phyloP scores from a whole-genome alignment of 164 flowering plant genomes.

The Echeveria elegans region DNA sequence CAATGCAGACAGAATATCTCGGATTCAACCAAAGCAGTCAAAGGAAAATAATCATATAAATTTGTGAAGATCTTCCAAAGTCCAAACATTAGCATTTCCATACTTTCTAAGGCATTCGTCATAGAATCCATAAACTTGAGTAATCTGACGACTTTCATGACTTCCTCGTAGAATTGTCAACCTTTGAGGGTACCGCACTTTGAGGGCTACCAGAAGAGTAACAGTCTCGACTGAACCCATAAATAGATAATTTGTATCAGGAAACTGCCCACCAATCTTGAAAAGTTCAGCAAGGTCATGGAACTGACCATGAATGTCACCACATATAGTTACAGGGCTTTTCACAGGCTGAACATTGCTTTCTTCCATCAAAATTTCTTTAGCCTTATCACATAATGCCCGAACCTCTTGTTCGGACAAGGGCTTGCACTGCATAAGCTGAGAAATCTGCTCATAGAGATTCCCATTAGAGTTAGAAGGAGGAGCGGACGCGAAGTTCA shows the following conservation, averaged over 20 bases:
- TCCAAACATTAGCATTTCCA: slow-evolving; percentile 90
- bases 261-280: slow-evolving; percentile 96
- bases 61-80: slow-evolving; percentile 94
- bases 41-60: slow-evolving; percentile 82
- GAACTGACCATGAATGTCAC: slow-evolving; percentile 93
- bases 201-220: slow-evolving; percentile 76
- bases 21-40: slow-evolving; percentile 95
- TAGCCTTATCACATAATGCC: slow-evolving; percentile 75
- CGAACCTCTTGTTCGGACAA: slow-evolving; percentile 85
- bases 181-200: slow-evolving; percentile 82
- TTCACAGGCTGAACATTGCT: slow-evolving; percentile 98
- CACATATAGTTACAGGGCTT: slow-evolving; percentile 93
- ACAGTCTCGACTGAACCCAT: slow-evolving; percentile 99
- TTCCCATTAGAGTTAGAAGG: slow-evolving; percentile 45
- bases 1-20: slow-evolving; percentile 96
- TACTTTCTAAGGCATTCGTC: slow-evolving; percentile 97
- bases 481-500: slow-evolving; percentile 54
- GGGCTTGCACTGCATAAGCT: slow-evolving; percentile 98
- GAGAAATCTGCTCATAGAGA: slow-evolving; percentile 74
- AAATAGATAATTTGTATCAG: slow-evolving; percentile 90
- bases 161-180: slow-evolving; percentile 92
- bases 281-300: slow-evolving; percentile 97
- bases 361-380: slow-evolving; percentile 89
- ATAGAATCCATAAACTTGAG: slow-evolving; percentile 97
- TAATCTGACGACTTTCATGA: slow-evolving; percentile 98